Conservation (phyloP, 1,284 basidiomycete genomes). For the Puccinia novopanici region DNA sequence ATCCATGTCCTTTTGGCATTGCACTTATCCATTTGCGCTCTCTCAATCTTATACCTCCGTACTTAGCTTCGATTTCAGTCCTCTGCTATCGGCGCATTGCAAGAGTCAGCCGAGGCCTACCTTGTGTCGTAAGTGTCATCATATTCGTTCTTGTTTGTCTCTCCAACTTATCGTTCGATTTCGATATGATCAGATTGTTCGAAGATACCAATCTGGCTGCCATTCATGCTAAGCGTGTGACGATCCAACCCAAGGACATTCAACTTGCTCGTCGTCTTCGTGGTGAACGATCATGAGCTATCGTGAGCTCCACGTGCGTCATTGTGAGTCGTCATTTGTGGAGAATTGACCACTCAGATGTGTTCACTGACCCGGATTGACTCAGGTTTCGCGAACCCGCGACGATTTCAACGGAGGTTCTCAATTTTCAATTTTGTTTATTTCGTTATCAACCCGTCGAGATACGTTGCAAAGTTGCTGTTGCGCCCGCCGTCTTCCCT, state of each 20-base stretch:
- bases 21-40: background rate
- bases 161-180: background rate
- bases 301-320: background rate
- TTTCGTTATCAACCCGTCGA: background rate
- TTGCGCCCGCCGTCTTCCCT: background rate
- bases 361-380: background rate
- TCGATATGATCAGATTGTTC: conserved; percentile 52
- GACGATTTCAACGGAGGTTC: background rate
- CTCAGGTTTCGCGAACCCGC: background rate
- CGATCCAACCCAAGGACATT: conserved; percentile 73
- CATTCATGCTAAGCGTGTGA: too few relatives aligned
- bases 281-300: conserved; percentile 61
- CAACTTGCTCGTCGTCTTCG: conserved; percentile 67
- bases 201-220: conserved; percentile 59
- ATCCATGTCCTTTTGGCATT: background rate
- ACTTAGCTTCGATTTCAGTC: conserved; percentile 81
- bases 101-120: conserved; percentile 65
- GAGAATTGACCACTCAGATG: background rate
- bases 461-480: background rate
- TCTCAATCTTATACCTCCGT: background rate
- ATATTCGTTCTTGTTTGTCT: too few relatives aligned
- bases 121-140: conserved; percentile 38
- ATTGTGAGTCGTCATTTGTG: background rate
- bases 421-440: background rate
- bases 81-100: conserved; percentile 82